Base-by-base conservation (phyloP, 345 rosid species). In the Camelina sativa region DNA sequence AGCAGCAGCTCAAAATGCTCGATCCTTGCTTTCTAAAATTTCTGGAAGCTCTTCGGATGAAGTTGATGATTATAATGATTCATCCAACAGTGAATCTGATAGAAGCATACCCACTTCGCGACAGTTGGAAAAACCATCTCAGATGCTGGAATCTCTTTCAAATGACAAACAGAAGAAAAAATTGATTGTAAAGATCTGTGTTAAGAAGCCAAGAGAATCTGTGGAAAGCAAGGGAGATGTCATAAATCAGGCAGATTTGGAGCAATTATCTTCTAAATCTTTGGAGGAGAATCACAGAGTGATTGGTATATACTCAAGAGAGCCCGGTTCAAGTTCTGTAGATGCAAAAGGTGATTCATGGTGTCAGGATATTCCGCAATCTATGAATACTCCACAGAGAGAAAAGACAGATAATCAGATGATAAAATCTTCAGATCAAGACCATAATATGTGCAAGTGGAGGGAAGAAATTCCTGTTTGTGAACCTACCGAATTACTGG, bases 1-100 rank as follows among this genome's bases (percentile, higher is more conserved):
- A 82, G 86, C 86, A 71, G 98, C 99, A 13, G 99, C 98, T 60
- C 91, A 88, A 63, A 89, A 90, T 82, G 99, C 99, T 56, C 86
- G 86, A 77, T 85, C 81, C 73, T 82, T 90, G 88, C 87, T 95
- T 70, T 87, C 96, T 75, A 89, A 86, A 80, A 85, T 90, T 69
- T 87, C 87, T 58, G 99, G 90, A 82, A 80, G 92, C 73, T 86
- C 92, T 67, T 79, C 90, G 4, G 97, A 85, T 69, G 96, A 73
- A 51, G 88, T 87, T 61, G 87, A 85, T 61, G 83, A 84, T 72
- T 79, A 81, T 5, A 82, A 78, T 76, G 85, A 87, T 71, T 83
- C 84, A 71, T 95, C 91, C 59, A 86, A 78, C 79, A 82, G 86
- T 68, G 92, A 86, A 65, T 74, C 82, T 63, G 86, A 85, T 63